These are phyloP conservation scores for Xerocomus potaroensis DNA, from an alignment of 768 basidiomycete genomes.

Conservation along the genomic window DNA sequence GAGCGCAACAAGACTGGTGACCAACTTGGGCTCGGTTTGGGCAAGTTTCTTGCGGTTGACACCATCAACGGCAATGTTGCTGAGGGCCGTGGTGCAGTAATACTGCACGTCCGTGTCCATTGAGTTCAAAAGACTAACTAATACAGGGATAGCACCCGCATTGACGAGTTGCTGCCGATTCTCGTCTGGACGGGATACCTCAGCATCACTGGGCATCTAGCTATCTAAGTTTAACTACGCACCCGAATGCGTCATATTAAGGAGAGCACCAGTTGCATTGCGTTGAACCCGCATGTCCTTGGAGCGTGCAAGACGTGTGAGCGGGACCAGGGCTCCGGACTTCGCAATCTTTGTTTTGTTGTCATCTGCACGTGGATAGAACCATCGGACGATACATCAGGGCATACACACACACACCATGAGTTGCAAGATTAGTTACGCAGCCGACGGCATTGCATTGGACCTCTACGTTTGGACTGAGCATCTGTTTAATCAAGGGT, in stretches of 20 bases:
- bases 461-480: conserved; percentile 97
- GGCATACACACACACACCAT: conserved; percentile 58
- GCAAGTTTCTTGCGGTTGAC: conserved; percentile 91
- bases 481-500: conserved; percentile 97
- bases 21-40: conserved; percentile 89
- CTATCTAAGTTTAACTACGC: conserved; percentile 15
- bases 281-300: conserved; percentile 99
- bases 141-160: conserved; percentile 96
- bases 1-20: conserved; percentile 85
- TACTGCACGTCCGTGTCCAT: conserved; percentile 99
- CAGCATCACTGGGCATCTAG: background rate
- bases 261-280: conserved; percentile 94
- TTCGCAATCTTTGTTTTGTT: conserved; percentile 99
- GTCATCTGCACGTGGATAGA: conserved; percentile 59
- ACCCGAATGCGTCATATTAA: conserved; percentile 99
- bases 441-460: conserved; percentile 99
- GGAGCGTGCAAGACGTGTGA: conserved; percentile 91
- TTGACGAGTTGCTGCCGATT: conserved; percentile 98
- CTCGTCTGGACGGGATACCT: conserved; percentile 61
- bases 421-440: conserved; percentile 97
- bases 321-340: conserved; percentile 95
- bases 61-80: conserved; percentile 98
- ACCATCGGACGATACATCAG: conserved; percentile 2
- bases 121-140: conserved; percentile 90
- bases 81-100: conserved; percentile 97